Conservation (phyloP, 2,329 filamentous ascomycete species). For the Aspergillus sp. region DNA sequence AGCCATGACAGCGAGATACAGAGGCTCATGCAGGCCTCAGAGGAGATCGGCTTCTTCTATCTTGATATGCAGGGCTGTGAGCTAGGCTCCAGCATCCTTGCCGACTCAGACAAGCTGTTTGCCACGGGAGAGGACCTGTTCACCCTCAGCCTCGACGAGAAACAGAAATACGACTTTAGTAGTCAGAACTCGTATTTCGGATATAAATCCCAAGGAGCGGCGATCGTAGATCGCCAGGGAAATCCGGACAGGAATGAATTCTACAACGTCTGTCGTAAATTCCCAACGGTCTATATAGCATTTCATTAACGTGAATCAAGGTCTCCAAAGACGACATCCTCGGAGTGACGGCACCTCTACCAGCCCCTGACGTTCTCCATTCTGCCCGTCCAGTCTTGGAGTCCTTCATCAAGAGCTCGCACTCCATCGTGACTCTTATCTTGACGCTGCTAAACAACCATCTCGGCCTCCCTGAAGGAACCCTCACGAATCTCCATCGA, state of each 20-base stretch:
- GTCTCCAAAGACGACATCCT: constrained; percentile 55
- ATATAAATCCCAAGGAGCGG: constrained; percentile 51
- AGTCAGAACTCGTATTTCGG: constrained; percentile 53
- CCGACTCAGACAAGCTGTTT: constrained; percentile 48
- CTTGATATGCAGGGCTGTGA: constrained; percentile 46
- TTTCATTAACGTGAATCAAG: constrained; percentile 20
- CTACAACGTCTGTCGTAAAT: constrained; percentile 50
- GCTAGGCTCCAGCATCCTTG: constrained; percentile 41
- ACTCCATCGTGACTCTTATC: constrained; percentile 47
- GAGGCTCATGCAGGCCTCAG: constrained; percentile 40
- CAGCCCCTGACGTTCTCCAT: constrained; percentile 43
- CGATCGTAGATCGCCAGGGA: constrained; percentile 48
- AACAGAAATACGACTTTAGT: constrained; percentile 55
- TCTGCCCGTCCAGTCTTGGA: constrained; percentile 36
- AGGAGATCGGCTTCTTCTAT: constrained; percentile 58
- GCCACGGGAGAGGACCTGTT: constrained; percentile 48
- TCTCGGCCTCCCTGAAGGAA: constrained; percentile 43
- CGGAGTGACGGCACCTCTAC: constrained; percentile 36
- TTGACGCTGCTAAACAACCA: constrained; percentile 45
- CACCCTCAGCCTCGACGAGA: constrained; percentile 50
- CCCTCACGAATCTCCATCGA: constrained; percentile 48
- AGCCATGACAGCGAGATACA: constrained; percentile 34
- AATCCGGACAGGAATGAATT: constrained; percentile 55
- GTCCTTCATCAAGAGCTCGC: constrained; percentile 47
- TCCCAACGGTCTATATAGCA: too few relatives aligned